Evolutionary conservation across 1,139 yeast species (phyloP), one percentile per base, ranked within the genome.

Genomic region (Saccharomycopsis hybrid): DNA sequence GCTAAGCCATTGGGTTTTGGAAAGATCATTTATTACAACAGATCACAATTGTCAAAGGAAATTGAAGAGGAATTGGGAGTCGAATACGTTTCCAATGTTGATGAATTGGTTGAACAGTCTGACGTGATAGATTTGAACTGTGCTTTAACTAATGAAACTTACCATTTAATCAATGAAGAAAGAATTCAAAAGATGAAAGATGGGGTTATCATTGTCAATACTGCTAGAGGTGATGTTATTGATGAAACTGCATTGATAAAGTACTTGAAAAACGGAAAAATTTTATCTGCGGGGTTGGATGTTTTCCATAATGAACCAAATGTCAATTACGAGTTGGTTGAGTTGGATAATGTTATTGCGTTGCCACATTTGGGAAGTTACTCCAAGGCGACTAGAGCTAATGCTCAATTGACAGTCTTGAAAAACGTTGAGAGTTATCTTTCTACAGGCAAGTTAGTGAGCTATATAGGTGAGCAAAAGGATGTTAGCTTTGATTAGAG

Each of bases 291-390:
- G 56, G 95, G 92, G 13, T 65, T 89, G 41, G 97, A 89, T 63
- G 97, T 89, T 35, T 85, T 79, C 65, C 96, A 87, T 62, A 68
- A 74, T 57, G 97, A 90, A 68, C 97, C 97, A 5, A 59, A 77
- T 55, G 81, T 80, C 24, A 73, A 82, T 37, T 65, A 71, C 58
- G 87, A 82, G 54, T 67, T 84, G 54, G 66, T 75, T 46, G 68
- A 70, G 18, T 62, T 77, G 58, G 78, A 79, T 3, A 77, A 79
- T 54, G 78, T 78, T 28, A 69, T 80, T 32, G 69, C 82, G 53
- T 71, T 80, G 57, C 87, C 87, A 7, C 87, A 81, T 60, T 73
- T 80, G 72, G 88, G 88, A 28, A 82, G 88, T 7, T 77, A 73
- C 58, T 68, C 85, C 5, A 58, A 57, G 43, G 85, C 80, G 61